Evolutionary conservation across 352 stramenopile genomes (phyloP), one percentile per base, ranked within the genome.

Genomic region (Bremia lactucae): DNA sequence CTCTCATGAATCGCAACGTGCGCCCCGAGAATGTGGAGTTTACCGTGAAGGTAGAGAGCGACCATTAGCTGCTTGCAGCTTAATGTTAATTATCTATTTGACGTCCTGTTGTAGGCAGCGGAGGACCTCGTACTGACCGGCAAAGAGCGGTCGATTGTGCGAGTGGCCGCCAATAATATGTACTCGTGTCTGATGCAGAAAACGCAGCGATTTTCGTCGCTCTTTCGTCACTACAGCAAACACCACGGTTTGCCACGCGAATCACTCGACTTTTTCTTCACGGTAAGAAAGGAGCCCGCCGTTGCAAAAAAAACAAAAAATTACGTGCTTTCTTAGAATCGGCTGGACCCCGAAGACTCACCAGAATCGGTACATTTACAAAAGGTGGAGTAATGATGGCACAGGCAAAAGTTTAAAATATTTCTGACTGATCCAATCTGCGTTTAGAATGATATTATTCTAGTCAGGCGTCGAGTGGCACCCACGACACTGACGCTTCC

Each of bases 141-240:
- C 44, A 84, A 76, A 33, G 76, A 89, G 49, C 74, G 77, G 20
- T 89, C 76, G 19, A 88, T 91, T 48, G 71, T 89, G 46, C 79
- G 79, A 38, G 79, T 89, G 34, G 58, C 79, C 0, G 76, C 76
- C 29, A 92, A 87, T 68, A 89, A 88, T 52, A 87, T 88, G 74
- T 89, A 89, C 61, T 88, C 79, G 57, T 98, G 95, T 53, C 69
- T 98, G 36, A 98, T 98, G 95, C 83, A 98, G 39, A 98, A 98
- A 65, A 97, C 93, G 14, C 95, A 98, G 71, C 84, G 92, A 14
- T 98, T 98, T 62, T 97, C 89, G 20, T 97, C 83, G 42, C 80
- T 98, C 14, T 98, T 98, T 54, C 92, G 94, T 36, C 95, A 98
- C 69, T 98, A 98, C 65, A 97, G 92, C 59, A 98, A 98, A 64